Conservation (phyloP, 2,329 filamentous ascomycete genomes). For the Beauveria varroae region DNA sequence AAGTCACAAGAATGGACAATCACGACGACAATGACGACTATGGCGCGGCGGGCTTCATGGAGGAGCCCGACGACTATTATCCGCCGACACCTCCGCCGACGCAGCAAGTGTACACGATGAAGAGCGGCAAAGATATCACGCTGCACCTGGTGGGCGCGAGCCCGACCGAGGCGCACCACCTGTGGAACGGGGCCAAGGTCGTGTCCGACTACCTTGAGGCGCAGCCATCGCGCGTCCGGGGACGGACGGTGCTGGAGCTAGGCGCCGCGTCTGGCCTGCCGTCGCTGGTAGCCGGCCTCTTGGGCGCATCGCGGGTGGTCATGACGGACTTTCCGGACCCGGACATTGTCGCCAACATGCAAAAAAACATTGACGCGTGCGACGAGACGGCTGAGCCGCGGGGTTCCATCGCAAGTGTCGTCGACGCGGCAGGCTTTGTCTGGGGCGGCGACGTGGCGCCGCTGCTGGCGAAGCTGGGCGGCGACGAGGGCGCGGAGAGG, state of each 20-base stretch:
- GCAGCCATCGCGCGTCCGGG: slow-evolving; percentile 53
- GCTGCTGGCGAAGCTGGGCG: slow-evolving; percentile 49
- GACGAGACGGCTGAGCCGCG: slow-evolving; percentile 26
- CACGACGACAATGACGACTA: slow-evolving; percentile 26
- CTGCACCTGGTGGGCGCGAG: slow-evolving; percentile 81
- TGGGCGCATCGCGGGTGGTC: slow-evolving; percentile 64
- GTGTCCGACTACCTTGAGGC: slow-evolving; percentile 72
- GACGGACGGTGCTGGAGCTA: slow-evolving; percentile 73
- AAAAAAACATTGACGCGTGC: slow-evolving; percentile 62
- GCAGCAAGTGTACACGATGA: slow-evolving; percentile 61
- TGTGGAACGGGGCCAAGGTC: slow-evolving; percentile 85
- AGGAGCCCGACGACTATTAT: slow-evolving; percentile 76
- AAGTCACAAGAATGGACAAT: neutral
- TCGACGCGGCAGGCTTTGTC: slow-evolving; percentile 65
- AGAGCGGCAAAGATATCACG: slow-evolving; percentile 55
- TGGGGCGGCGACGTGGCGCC: slow-evolving; percentile 65
- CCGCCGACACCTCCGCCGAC: slow-evolving; percentile 70
- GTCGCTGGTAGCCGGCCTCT: slow-evolving; percentile 65
- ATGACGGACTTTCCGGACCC: slow-evolving; percentile 85
- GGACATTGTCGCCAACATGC: slow-evolving; percentile 74
- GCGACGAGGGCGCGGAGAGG: slow-evolving; percentile 16
- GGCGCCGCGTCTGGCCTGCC: slow-evolving; percentile 84
- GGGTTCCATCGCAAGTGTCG: slow-evolving; percentile 24
- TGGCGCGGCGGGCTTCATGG: slow-evolving; percentile 53
- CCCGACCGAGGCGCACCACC: slow-evolving; percentile 79